These are phyloP conservation scores for Daldinia sp. DNA, from an alignment of 2,329 filamentous ascomycete genomes.

Conservation along the genomic window DNA sequence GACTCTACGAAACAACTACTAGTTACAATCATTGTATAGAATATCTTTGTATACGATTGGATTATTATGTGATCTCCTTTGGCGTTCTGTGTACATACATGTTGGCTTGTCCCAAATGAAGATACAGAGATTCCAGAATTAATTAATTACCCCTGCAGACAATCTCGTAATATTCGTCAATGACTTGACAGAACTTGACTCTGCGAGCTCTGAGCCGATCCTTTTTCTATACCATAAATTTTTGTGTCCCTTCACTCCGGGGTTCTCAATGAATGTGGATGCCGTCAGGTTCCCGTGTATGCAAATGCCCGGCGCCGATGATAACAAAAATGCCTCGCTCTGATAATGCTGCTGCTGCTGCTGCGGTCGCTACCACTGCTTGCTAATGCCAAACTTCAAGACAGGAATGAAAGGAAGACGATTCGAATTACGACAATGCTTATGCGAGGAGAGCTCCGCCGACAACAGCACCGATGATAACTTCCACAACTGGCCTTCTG, in stretches of 20 bases:
- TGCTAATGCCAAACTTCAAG: slow-evolving; percentile 31
- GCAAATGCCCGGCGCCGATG: slow-evolving; percentile 37
- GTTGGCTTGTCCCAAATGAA: background rate
- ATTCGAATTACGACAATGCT: slow-evolving; percentile 3
- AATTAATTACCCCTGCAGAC: slow-evolving; percentile 2
- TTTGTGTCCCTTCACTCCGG: slow-evolving; percentile 13
- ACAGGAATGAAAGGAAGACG: slow-evolving; percentile 11
- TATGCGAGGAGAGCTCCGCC: slow-evolving; percentile 45
- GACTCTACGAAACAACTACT: background rate
- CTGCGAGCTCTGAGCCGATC: slow-evolving; percentile 17
- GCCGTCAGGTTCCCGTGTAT: slow-evolving; percentile 40
- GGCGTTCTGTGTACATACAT: background rate
- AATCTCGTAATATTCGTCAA: slow-evolving; percentile 31
- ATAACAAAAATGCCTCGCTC: slow-evolving; percentile 27
- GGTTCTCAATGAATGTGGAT: slow-evolving; percentile 46
- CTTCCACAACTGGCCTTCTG: slow-evolving; percentile 35
- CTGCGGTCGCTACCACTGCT: background rate
- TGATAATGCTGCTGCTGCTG: slow-evolving; percentile 11
- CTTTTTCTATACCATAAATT: slow-evolving; percentile 40
- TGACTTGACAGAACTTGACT: background rate
- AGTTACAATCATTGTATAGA: slow-evolving; percentile 7
- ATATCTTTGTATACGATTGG: slow-evolving; percentile 1
- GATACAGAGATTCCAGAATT: background rate
- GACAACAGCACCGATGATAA: slow-evolving; percentile 46
- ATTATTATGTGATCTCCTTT: background rate